Evolutionary conservation across 164 flowering plant genomes (phyloP).

Genomic region (Chimonanthus praecox): DNA sequence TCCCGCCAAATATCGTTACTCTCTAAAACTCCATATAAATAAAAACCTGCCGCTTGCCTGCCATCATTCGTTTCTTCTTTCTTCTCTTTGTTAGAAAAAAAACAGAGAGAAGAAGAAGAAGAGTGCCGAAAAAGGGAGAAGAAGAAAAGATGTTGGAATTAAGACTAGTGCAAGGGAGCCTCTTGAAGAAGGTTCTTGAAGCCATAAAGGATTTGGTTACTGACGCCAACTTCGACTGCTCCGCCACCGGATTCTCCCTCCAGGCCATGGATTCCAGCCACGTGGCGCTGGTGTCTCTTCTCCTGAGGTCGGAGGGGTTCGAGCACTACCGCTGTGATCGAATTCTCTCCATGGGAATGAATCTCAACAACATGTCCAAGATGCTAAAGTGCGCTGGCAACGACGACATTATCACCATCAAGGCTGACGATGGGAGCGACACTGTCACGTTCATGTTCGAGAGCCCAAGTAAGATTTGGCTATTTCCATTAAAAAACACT

Average conservation of each 20-base stretch:
- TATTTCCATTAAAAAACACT: no score
- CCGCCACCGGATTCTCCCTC: slow-evolving; percentile 48
- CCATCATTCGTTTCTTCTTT: neutral
- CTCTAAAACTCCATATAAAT: no score
- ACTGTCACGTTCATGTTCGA: slow-evolving; percentile 52
- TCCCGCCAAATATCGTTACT: no score
- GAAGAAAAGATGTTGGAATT: slow-evolving; percentile 39
- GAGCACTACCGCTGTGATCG: slow-evolving; percentile 56
- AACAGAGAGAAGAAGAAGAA: slow-evolving; percentile 1
- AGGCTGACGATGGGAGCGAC: slow-evolving; percentile 46
- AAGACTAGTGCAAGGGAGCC: slow-evolving; percentile 42
- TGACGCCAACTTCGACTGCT: slow-evolving; percentile 58
- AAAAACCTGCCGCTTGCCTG: no score
- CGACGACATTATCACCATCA: slow-evolving; percentile 49
- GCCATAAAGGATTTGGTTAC: slow-evolving; percentile 43
- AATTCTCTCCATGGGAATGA: slow-evolving; percentile 49
- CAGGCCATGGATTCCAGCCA: slow-evolving; percentile 62
- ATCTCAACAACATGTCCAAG: slow-evolving; percentile 45
- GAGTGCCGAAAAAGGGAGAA: neutral
- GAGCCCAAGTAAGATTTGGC: slow-evolving; percentile 34
- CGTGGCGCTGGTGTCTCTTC: slow-evolving; percentile 46
- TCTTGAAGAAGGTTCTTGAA: slow-evolving; percentile 47
- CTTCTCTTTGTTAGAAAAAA: neutral
- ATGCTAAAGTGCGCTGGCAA: slow-evolving; percentile 43
- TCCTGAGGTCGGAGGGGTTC: slow-evolving; percentile 50